These are phyloP conservation scores for Candida gigantensis DNA, from an alignment of 1,139 yeast species.

Conservation along the genomic window DNA sequence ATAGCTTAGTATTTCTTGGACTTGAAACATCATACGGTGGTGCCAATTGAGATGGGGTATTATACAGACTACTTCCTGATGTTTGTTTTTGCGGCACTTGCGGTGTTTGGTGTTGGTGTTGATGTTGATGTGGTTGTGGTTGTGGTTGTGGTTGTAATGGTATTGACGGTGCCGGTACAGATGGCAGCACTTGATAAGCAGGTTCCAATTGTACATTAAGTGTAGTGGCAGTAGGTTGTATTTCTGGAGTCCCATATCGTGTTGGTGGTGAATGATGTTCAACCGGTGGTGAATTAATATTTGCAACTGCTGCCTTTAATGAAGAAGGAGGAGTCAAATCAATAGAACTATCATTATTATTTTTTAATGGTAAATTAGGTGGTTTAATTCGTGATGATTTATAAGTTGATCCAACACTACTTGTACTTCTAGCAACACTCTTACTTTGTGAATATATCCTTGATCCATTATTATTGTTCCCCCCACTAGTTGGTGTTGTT, in stretches of 20 bases:
- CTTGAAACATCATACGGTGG: constrained; percentile 15
- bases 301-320: constrained; percentile 20
- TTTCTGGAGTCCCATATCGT: constrained; percentile 11
- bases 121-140: no score
- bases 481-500: neutral
- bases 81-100: no score
- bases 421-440: constrained; percentile 11
- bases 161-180: no score
- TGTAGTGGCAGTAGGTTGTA: constrained; percentile 19
- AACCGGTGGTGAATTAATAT: constrained; percentile 6
- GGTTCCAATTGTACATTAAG: no score
- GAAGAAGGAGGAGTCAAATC: constrained; percentile 11
- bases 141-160: no score
- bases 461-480: neutral
- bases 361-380: constrained; percentile 16
- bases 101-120: no score
- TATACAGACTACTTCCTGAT: no score
- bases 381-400: constrained; percentile 16
- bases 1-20: no score
- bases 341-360: neutral
- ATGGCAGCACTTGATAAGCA: no score
- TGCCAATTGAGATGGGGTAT: constrained; percentile 14
- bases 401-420: constrained; percentile 16
- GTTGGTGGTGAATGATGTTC: constrained; percentile 2
- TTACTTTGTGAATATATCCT: constrained; percentile 6